phyloP scores from a whole-genome alignment of 2,329 filamentous ascomycete genomes.

The Trichophyton mentagrophytes region DNA sequence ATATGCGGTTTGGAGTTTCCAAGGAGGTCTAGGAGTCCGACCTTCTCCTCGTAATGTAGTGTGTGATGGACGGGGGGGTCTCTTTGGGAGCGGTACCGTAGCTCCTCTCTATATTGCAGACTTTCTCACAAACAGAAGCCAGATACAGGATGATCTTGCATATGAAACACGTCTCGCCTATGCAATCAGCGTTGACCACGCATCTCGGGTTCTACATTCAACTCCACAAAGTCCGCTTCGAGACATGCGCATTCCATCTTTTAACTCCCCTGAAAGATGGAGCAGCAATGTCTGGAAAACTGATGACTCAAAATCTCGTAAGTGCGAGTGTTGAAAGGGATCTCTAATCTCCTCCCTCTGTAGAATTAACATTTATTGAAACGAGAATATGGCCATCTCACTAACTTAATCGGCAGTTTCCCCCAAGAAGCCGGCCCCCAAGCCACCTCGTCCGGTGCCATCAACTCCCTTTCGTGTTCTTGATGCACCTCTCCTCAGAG shows the following conservation, averaged over 20 bases:
- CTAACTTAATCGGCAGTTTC: not conserved
- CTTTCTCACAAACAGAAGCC: conserved; percentile 40
- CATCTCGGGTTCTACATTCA: conserved; percentile 52
- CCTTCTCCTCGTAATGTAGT: conserved; percentile 28
- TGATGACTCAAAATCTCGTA: not conserved
- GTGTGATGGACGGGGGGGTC: conserved; percentile 50
- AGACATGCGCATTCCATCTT: not conserved
- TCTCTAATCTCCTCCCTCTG: not conserved
- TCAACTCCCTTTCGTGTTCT: conserved; percentile 72
- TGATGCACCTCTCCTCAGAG: conserved; percentile 75
- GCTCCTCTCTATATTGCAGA: conserved; percentile 50
- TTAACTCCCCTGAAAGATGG: conserved; percentile 26
- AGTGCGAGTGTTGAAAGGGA: not conserved
- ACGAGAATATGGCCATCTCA: not conserved
- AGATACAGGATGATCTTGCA: conserved; percentile 50
- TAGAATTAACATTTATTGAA: not conserved
- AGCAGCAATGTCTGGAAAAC: conserved; percentile 25
- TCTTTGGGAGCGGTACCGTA: conserved; percentile 58
- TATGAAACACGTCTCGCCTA: conserved; percentile 65
- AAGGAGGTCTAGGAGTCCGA: conserved; percentile 45
- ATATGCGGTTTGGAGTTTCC: conserved; percentile 64
- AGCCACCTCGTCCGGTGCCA: conserved; percentile 43
- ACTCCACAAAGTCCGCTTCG: not conserved
- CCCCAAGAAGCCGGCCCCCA: not conserved
- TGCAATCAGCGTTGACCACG: conserved; percentile 66